Evolutionary conservation across 441 rosid species (phyloP), one percentile per base, ranked within the genome.

Genomic region (Breynia disticha): DNA sequence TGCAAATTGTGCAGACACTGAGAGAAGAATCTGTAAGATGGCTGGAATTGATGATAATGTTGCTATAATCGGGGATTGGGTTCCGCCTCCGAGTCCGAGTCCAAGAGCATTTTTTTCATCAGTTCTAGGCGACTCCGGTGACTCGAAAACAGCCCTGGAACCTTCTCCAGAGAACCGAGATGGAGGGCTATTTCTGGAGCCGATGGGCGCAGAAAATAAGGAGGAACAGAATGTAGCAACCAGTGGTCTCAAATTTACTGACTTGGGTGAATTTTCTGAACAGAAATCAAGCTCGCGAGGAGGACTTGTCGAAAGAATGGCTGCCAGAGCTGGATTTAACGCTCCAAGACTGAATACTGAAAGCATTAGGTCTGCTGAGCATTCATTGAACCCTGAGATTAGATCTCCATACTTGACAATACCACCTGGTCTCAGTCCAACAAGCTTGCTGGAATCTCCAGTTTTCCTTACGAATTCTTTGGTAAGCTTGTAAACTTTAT

Each of bases 21-120:
- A 63, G 58, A 53, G 59, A 11, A 61, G 46, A 51, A 47, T 67
- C 65, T n/a, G 18, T n/a, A 62, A 67, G 61, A 83, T 91, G 95
- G 72, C 80, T 59, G 87, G 96, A 55, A 71, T 78, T 64, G 85
- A 82, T 64, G 87, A 91, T 59, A 80, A 79, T 57, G 79, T 80
- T 54, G 83, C 84, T 50, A 68, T 87, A 50, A 78, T 73, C 38
- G 89, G 89, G 35, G 95, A 88, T 45, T 88, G 97, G 97, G 75
- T 76, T 50, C 89, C 86, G 50, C 88, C 86, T 55, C 84, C 87
- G 38, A 76, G 79, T 72, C 87, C 83, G 5, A 80, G 82, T 62
- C 84, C 90, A 5, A 71, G 80, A 52, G 48, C 87, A 0, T 74
- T 75, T 60, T 83, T 79, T 54, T 64, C 86, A 1, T 68, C 80